Percentiles rank a stretch among this genome's conserved stretches.
These are phyloP conservation scores for Verticillium albo-atrum DNA, from an alignment of 2,329 filamentous ascomycete genomes.

Conservation along the genomic window DNA sequence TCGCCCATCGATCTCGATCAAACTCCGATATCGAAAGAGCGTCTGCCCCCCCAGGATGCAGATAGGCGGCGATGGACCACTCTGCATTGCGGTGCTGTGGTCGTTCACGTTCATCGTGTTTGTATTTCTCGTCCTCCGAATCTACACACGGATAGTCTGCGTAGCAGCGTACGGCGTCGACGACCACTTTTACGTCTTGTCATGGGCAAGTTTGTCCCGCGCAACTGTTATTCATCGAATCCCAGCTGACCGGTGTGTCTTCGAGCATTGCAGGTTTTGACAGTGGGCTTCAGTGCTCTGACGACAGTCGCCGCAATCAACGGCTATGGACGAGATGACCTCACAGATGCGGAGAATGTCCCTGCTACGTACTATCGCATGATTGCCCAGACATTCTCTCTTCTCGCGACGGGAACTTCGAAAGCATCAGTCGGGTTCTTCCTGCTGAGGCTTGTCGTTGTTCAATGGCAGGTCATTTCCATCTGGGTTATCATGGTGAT, in stretches of 20 bases:
- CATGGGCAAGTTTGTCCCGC: constrained; percentile 14
- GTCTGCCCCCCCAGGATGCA: not conserved
- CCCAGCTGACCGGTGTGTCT: not conserved
- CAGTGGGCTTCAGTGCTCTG: not conserved
- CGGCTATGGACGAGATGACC: not conserved
- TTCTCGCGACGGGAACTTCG: constrained; percentile 32
- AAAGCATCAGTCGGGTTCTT: constrained; percentile 35
- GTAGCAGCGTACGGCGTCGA: constrained; percentile 26
- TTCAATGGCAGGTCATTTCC: constrained; percentile 25
- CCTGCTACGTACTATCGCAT: constrained; percentile 24
- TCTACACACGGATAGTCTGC: constrained; percentile 27
- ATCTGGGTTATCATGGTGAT: constrained; percentile 27
- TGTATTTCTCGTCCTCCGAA: constrained; percentile 25
- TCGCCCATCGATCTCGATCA: too few relatives aligned
- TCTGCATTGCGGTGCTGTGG: constrained; percentile 15
- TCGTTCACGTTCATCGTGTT: constrained; percentile 14
- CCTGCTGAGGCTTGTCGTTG: constrained; percentile 29
- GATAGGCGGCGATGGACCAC: constrained; percentile 1
- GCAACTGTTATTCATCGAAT: not conserved
- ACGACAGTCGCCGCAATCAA: not conserved
- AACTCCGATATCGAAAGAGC: too few relatives aligned
- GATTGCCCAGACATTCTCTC: constrained; percentile 29
- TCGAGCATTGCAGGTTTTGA: not conserved
- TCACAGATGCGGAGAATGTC: constrained; percentile 12
- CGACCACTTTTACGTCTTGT: constrained; percentile 27